Evolutionary conservation across 441 rosid genomes (phyloP).

Genomic region (Rhodomyrtus psidioides): DNA sequence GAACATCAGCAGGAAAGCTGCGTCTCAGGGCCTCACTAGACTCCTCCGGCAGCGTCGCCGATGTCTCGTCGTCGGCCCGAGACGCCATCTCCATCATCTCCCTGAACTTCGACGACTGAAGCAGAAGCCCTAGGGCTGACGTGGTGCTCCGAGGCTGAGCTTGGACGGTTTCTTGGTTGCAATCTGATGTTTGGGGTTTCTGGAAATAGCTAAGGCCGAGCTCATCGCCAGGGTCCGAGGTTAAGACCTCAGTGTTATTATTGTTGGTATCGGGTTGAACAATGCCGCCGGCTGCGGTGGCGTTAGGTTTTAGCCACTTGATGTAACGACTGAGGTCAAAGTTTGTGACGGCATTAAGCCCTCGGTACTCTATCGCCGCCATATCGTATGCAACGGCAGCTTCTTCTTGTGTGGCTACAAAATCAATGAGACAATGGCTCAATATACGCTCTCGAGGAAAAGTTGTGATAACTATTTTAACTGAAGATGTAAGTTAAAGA

Average conservation of each 20-base stretch:
- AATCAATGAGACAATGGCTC: background rate
- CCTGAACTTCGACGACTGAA: constrained; percentile 60
- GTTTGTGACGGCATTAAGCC: background rate
- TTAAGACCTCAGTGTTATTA: background rate
- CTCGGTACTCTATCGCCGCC: background rate
- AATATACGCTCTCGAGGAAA: background rate
- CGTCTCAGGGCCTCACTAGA: background rate
- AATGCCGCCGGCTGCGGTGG: background rate
- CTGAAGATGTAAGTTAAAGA: background rate
- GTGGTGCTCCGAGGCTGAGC: constrained; percentile 30
- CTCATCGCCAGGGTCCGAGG: background rate
- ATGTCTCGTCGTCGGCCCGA: background rate
- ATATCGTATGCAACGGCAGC: background rate
- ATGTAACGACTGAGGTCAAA: constrained; percentile 27
- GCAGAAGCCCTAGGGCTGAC: constrained; percentile 51
- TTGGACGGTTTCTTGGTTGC: background rate
- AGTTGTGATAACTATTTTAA: background rate
- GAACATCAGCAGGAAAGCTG: background rate
- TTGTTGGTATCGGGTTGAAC: constrained; percentile 5
- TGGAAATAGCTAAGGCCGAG: constrained; percentile 17
- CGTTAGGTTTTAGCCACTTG: constrained; percentile 33
- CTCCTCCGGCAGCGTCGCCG: background rate
- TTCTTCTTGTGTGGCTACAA: background rate
- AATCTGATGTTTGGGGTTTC: constrained; percentile 7
- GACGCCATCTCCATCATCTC: constrained; percentile 44